These are phyloP conservation scores for Rhododendron mucronatum DNA, from an alignment of 148 eudicot genomes.

Conservation along the genomic window DNA sequence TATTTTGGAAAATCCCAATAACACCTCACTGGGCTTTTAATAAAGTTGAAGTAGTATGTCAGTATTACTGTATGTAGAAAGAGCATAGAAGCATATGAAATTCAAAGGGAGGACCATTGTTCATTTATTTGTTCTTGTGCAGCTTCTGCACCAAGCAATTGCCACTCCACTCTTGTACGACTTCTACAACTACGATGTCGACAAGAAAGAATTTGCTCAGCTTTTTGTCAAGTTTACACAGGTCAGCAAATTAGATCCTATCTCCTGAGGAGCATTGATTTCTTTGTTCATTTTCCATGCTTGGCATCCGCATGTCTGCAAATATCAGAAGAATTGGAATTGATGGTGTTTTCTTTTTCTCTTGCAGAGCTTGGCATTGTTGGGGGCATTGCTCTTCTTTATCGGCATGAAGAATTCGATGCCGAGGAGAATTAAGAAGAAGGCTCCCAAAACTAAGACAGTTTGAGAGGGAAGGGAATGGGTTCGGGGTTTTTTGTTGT, in stretches of 20 bases:
- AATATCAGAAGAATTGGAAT: background rate
- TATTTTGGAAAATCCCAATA: background rate
- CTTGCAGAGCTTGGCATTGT: slow-evolving; percentile 65
- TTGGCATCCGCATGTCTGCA: background rate
- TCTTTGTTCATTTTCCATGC: background rate
- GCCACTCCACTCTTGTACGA: slow-evolving; percentile 74
- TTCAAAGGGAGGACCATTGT: background rate
- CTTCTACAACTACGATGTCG: slow-evolving; percentile 87
- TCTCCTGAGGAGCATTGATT: background rate
- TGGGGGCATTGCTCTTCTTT: slow-evolving; percentile 77
- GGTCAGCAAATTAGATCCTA: slow-evolving; percentile 30
- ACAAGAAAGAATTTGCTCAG: slow-evolving; percentile 57
- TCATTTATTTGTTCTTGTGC: slow-evolving; percentile 1
- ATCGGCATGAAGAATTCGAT: slow-evolving; percentile 81
- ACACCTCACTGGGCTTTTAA: background rate
- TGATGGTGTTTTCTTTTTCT: background rate
- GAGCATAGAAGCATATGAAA: background rate
- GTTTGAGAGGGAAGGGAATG: background rate
- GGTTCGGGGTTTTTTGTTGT: background rate
- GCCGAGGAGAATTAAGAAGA: slow-evolving; percentile 56
- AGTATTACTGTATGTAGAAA: background rate
- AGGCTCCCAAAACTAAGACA: slow-evolving; percentile 56
- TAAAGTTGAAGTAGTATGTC: background rate
- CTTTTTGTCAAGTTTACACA: slow-evolving; percentile 76
- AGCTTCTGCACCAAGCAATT: slow-evolving; percentile 79